Evolutionary conservation across 306 rosid species (phyloP), one percentile per base, ranked within the genome.

Genomic region (Glycine tomentella): DNA sequence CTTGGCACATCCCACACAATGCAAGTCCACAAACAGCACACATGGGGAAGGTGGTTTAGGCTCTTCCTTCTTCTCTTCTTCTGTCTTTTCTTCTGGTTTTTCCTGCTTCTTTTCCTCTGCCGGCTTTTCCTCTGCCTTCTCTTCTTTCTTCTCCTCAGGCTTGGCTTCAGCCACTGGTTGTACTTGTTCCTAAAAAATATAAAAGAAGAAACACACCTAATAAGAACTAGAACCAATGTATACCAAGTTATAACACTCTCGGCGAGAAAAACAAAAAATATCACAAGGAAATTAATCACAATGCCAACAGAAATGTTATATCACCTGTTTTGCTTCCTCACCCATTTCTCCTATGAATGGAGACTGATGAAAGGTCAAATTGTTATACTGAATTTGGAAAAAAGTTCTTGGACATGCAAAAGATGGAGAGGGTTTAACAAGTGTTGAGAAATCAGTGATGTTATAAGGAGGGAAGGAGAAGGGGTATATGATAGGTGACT

Each of bases 1-100:
- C 98, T 91, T 94, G 12, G 97, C 93, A 80, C 97, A 94, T 17
- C 98, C 98, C 11, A 85, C 88, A 82, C 98, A 94, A 86, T 94
- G 98, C 83, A 94, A 87, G 92, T 94, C 92, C 75, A 94, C 93
- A 86, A 68, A 89, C 74, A 94, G 77, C 38, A 94, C 91, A 76
- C 92, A 87, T 56, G 97, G 93, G 16, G 89, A 20, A 46, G 95
- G 93, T 61, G 97, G 93, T 68, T 87, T 90, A 55, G 93, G 90
- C 85, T 89, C 90, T 81, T 88, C 98, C 69, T 87, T 84, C 79
- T 82, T 83, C 72, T 91, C 85, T 74, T 91, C 90, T 56, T 63
- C 91, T 25, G 31, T 42, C 80, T 51, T 15, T 50, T 83, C 83
- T 45, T 83, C 83, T 20, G 78, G 56, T 69, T 83, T 83, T 25